Conservation (phyloP, 371 early-diverging fungal species). For the Funneliformis caledonium region DNA sequence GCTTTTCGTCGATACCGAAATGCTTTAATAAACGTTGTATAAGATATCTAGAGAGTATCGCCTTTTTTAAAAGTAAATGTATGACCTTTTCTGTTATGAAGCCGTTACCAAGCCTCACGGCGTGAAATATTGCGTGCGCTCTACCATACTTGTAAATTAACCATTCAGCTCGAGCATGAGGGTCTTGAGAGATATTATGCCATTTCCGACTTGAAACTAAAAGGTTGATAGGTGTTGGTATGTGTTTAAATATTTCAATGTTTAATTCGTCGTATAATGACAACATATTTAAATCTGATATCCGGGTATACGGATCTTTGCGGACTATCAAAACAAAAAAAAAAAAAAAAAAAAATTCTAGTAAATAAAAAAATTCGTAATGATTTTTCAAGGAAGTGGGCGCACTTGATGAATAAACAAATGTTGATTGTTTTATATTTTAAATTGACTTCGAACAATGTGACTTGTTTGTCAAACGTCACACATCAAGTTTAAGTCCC, state of each 20-base stretch:
- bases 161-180: not conserved
- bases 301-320: no score
- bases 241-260: not conserved
- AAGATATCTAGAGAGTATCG: constrained; percentile 14
- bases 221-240: not conserved
- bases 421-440: no score
- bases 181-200: not conserved
- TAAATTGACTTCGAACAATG: no score
- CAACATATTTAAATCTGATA: no score
- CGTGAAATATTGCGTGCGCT: constrained; percentile 14
- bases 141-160: not conserved
- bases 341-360: no score
- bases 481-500: no score
- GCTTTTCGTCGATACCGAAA: not conserved
- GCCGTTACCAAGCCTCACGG: not conserved
- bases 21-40: constrained; percentile 16
- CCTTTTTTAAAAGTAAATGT: not conserved
- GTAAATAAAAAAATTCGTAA: no score
- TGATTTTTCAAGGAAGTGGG: no score
- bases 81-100: not conserved
- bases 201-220: not conserved
- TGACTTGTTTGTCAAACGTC: no score
- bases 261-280: not conserved
- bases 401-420: no score
- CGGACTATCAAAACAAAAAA: no score